Base-by-base conservation (phyloP, 345 rosid species). In the Gossypium anomalum region DNA sequence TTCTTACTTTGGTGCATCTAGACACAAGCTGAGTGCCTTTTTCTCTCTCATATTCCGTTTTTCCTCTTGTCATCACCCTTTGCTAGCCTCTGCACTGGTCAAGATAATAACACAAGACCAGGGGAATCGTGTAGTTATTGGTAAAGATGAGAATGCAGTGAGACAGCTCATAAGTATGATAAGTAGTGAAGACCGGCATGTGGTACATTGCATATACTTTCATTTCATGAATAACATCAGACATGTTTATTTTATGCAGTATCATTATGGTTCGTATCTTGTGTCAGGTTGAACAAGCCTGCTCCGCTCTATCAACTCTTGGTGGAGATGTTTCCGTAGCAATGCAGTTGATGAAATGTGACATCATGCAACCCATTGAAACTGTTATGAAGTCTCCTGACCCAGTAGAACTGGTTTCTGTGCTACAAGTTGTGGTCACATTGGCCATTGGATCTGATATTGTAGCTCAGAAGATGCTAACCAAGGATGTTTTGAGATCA, bases 151-250 rank as follows among this genome's bases (percentile, higher is more conserved):
- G 86, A 95, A 93, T 87, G 99, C 99, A 53, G 89, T 95, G 76
- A 87, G 97, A 73, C 99, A 95, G 86, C 97, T 95, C 71, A 93
- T 95, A 84, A 95, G 99, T 73, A 95, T 93, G 99, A 95, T 95
- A 80, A 93, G 94, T 79, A 93, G 98, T 78, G 99, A 95, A 79
- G 82, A 93, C 48, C 90, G 82, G 45, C 97, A 93, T 44, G 98
- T 92, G 97, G 98, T 95, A 90, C 65, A 85, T 77, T 80, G 63
- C 58, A 68, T 72, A 76, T 75, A 55, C 73, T 80, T 74, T 55
- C 75, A 71, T 43, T 43, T 74, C 56, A 53, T 38, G 64, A 61
- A 61, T 19, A 70, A 51, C 49, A 9, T 15, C 15, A 17, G 25
- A 51, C 29, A 67, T 65, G 29, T 74, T 29, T 20, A 68, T 74